phyloP scores from a whole-genome alignment of 1,284 basidiomycete species.

The Phylloboletellus chloephorus region DNA sequence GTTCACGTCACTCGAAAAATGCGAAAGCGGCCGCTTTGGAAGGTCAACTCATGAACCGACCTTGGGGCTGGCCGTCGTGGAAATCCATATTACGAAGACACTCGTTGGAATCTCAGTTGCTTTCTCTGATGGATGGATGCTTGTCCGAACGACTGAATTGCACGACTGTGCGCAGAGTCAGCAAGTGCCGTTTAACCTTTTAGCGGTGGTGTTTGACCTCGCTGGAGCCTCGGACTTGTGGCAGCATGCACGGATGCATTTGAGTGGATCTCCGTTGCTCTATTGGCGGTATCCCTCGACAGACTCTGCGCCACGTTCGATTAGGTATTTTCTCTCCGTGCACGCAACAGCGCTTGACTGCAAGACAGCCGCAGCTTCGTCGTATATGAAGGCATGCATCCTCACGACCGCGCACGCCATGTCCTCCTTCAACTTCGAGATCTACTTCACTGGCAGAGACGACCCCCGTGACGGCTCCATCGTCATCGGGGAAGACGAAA shows the following conservation, averaged over 20 bases:
- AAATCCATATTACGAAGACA: conserved; percentile 26
- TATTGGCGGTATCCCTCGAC: conserved; percentile 13
- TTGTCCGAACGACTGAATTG: conserved; percentile 20
- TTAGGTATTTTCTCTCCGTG: conserved; percentile 39
- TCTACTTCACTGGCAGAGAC: conserved; percentile 65
- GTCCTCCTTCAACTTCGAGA: conserved; percentile 41
- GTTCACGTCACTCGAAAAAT: conserved; percentile 84
- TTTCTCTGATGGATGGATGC: conserved; percentile 21
- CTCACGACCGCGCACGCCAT: conserved; percentile 12
- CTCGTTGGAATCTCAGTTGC: conserved; percentile 15
- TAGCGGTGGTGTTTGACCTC: conserved; percentile 22
- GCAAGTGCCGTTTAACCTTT: conserved; percentile 29
- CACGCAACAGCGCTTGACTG: conserved; percentile 41
- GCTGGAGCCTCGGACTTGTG: conserved; percentile 10
- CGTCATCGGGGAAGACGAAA: conserved; percentile 59
- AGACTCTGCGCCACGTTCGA: conserved; percentile 39
- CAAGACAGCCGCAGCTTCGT: conserved; percentile 37
- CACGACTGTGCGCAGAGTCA: too few relatives aligned
- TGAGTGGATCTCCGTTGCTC: conserved; percentile 16
- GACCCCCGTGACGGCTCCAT: conserved; percentile 60
- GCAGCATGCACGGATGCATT: conserved; percentile 20
- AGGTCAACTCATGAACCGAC: conserved; percentile 59
- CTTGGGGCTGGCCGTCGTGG: conserved; percentile 11
- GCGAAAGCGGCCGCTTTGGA: conserved; percentile 78
- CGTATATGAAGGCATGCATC: conserved; percentile 30